phyloP scores from a whole-genome alignment of 768 basidiomycete species.

The Lactarius tabidus region DNA sequence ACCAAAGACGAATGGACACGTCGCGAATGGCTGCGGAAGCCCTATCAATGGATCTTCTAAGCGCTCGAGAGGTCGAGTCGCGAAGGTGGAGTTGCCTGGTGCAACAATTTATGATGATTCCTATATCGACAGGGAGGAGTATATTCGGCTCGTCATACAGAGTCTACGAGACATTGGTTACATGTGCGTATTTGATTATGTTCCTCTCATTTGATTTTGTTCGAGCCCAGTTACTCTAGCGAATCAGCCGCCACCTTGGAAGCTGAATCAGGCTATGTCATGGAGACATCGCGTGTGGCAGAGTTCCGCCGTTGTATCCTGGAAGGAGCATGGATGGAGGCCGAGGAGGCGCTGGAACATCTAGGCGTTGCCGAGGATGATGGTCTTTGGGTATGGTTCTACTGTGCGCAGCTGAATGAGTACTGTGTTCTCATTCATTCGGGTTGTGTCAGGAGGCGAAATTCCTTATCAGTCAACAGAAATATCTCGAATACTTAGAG shows the following conservation, averaged over 20 bases:
- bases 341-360: constrained; percentile 61
- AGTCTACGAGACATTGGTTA: constrained; percentile 84
- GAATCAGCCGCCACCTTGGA: constrained; percentile 87
- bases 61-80: constrained; percentile 45
- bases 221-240: constrained; percentile 41
- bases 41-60: constrained; percentile 44
- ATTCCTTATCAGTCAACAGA: constrained; percentile 91
- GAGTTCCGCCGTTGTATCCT: constrained; percentile 79
- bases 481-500: constrained; percentile 92
- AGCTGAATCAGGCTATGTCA: constrained; percentile 86
- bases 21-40: constrained; percentile 35
- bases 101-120: constrained; percentile 76
- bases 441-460: constrained; percentile 57
- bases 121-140: constrained; percentile 82
- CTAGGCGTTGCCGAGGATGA: constrained; percentile 70
- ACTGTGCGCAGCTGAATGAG: constrained; percentile 2
- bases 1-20: constrained; percentile 23
- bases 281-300: constrained; percentile 74
- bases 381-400: constrained; percentile 56
- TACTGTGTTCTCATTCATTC: constrained; percentile 4
- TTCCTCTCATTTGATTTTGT: constrained; percentile 4
- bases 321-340: constrained; percentile 75
- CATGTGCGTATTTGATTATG: constrained; percentile 34
- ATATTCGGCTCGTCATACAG: constrained; percentile 84
- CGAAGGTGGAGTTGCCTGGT: constrained; percentile 66